A percentile compares a stretch with the other conserved stretches of the same genome.
phyloP scores from a whole-genome alignment of 345 rosid species.

The Anastatica hierochuntica region DNA sequence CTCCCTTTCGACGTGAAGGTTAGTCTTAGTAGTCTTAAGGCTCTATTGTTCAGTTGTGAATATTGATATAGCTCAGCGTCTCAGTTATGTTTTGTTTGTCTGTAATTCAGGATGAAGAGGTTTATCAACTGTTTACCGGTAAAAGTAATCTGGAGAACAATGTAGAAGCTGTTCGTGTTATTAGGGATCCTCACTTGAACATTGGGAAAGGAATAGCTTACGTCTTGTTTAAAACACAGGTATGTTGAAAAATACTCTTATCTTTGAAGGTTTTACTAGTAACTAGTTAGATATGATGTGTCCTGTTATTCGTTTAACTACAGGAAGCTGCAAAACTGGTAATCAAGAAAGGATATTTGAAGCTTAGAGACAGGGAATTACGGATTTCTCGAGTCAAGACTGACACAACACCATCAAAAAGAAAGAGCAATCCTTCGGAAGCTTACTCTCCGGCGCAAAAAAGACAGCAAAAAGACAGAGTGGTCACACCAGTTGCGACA shows the following conservation, averaged over 20 bases:
- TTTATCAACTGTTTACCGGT: conserved; percentile 65
- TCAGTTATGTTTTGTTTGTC: background rate
- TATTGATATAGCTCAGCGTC: background rate
- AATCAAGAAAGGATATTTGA: conserved; percentile 49
- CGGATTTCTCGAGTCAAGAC: conserved; percentile 50
- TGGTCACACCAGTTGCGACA: conserved; percentile 33
- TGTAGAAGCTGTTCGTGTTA: conserved; percentile 80
- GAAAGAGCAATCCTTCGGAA: conserved; percentile 33
- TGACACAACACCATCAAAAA: conserved; percentile 61
- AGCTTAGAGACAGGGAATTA: conserved; percentile 68
- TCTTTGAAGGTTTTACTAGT: background rate
- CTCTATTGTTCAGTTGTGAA: background rate
- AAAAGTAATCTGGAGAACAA: conserved; percentile 44
- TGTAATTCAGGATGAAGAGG: conserved; percentile 63
- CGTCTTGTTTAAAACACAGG: conserved; percentile 74
- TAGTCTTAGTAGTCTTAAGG: background rate
- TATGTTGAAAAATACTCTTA: conserved; percentile 12
- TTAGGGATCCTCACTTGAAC: conserved; percentile 71
- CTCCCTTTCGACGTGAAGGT: conserved; percentile 96
- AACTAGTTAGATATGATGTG: background rate
- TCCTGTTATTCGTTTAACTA: background rate
- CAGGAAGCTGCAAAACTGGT: conserved; percentile 77
- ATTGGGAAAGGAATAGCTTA: conserved; percentile 93
- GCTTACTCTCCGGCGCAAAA: conserved; percentile 38
- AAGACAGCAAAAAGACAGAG: conserved; percentile 27